phyloP scores from a whole-genome alignment of 768 basidiomycete genomes.

The Krasilnikovozyma curviuscula region DNA sequence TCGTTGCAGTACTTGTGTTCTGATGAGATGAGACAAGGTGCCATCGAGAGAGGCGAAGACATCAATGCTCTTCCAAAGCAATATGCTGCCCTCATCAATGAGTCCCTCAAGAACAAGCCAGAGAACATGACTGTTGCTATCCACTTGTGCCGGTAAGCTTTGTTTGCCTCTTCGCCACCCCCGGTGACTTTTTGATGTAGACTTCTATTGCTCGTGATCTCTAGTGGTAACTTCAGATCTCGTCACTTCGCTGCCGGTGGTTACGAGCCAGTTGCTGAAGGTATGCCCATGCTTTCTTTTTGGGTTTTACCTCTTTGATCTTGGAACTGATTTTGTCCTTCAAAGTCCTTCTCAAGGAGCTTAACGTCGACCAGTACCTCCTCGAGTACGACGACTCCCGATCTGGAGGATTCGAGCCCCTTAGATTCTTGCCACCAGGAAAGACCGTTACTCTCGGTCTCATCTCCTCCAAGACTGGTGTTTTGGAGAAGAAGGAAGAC shows the following conservation, averaged over 20 bases:
- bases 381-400: conserved; percentile 15
- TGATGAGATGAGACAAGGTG: conserved; percentile 10
- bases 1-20: conserved; percentile 13
- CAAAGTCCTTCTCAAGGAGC: conserved; percentile 10
- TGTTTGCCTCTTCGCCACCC: too few relatives aligned
- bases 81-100: conserved; percentile 16
- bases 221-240: conserved; percentile 11
- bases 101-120: conserved; percentile 10
- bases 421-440: conserved; percentile 13
- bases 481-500: conserved; percentile 18
- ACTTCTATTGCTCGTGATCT: too few relatives aligned
- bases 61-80: conserved; percentile 13
- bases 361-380: conserved; percentile 14
- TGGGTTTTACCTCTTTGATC: too few relatives aligned
- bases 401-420: conserved; percentile 15
- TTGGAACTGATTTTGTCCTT: neutral
- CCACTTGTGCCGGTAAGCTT: conserved; percentile 13
- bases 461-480: conserved; percentile 13
- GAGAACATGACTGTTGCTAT: conserved; percentile 13
- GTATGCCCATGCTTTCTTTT: too few relatives aligned
- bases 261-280: conserved; percentile 15
- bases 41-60: conserved; percentile 9
- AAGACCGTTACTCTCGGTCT: conserved; percentile 17
- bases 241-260: conserved; percentile 13
- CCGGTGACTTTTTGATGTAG: neutral